These are phyloP conservation scores for Nothophytophthora sp. DNA, from an alignment of 352 stramenopile species.

Conservation along the genomic window DNA sequence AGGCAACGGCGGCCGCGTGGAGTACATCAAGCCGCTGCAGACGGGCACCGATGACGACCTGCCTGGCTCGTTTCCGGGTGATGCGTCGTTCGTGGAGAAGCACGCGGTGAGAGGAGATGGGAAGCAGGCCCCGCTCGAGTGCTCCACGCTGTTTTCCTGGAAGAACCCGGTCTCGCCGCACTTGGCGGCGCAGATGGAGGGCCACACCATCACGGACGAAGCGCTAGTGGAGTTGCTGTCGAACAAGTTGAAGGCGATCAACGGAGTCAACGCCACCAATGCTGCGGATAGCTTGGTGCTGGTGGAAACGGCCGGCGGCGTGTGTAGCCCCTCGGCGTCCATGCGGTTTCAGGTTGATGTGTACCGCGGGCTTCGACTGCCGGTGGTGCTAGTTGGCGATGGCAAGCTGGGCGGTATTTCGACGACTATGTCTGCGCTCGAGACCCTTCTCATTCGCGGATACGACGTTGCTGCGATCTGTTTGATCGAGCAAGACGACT, in stretches of 20 bases:
- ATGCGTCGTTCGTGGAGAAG: conserved; percentile 86
- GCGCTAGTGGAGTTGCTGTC: conserved; percentile 80
- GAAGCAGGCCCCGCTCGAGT: conserved; percentile 32
- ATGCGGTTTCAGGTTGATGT: conserved; percentile 94
- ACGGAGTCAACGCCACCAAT: conserved; percentile 20
- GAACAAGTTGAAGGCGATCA: conserved; percentile 46
- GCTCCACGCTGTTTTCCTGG: conserved; percentile 94
- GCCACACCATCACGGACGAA: conserved; percentile 86
- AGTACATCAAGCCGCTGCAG: conserved; percentile 98
- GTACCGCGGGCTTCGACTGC: conserved; percentile 89
- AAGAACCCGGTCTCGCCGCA: conserved; percentile 95
- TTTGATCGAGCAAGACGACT: conserved; percentile 75
- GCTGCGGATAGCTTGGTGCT: conserved; percentile 61
- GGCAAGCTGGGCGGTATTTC: conserved; percentile 96
- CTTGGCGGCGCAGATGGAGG: conserved; percentile 89
- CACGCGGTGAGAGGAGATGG: conserved; percentile 26
- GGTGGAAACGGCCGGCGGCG: conserved; percentile 96
- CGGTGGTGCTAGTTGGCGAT: conserved; percentile 96
- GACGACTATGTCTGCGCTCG: conserved; percentile 92
- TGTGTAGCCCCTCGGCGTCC: conserved; percentile 88
- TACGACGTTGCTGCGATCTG: conserved; percentile 91
- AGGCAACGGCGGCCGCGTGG: conserved; percentile 28
- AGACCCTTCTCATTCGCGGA: conserved; percentile 90
- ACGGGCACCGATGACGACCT: conserved; percentile 80
- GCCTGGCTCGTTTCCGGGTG: conserved; percentile 56